Evolutionary conservation across 108 stramenopile genomes (phyloP), one percentile per base, ranked within the genome.

Genomic region (Licmophora abbreviata): DNA sequence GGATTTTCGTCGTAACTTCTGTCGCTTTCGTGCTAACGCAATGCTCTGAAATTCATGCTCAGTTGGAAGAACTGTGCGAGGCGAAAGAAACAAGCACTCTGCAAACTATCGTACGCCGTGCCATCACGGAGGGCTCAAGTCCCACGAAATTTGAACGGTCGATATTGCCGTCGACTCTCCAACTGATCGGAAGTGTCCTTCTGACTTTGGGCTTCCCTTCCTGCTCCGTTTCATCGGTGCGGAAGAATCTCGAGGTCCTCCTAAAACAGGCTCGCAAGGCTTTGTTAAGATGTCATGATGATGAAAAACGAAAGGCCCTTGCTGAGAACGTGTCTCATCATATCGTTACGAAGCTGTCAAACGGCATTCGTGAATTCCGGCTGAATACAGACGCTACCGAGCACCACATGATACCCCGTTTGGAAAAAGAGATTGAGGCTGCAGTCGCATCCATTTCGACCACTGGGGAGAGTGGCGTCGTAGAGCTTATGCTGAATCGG

Each of bases 21-120:
- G 5, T 43, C 51, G 4, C 5, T 14, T 40, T 21, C 22, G 23
- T 54, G 14, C 22, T 31, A 44, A 32, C 11, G 5, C 5, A 26
- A 3, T 55, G 4, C 11, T 26, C 4, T 20, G 9, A 36, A 11
- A 15, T 10, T 27, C 26, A 28, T 18, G 0, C 36, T 34, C 48
- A 69, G 62, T 24, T 69, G 44, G 62, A 64, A 35, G 51, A 58
- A 8, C 25, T 69, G 0, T 69, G 68, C 38, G 48, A 34, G 4
- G 46, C 57, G 6, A 40, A 20, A 8, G 47, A 58, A 34, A 68
- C 66, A 5, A n/a, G n/a, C 22, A 15, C 68, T 7, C 29, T 69
- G 2, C 36, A 32, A 9, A 69, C 61, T 3, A 43, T 69, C 10
- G 31, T 69, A 34, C 27, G 20, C 6, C 46, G 68, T 12, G 35